Evolutionary conservation across 352 stramenopile genomes (phyloP).

Genomic region (Blastocystis sp.): DNA sequence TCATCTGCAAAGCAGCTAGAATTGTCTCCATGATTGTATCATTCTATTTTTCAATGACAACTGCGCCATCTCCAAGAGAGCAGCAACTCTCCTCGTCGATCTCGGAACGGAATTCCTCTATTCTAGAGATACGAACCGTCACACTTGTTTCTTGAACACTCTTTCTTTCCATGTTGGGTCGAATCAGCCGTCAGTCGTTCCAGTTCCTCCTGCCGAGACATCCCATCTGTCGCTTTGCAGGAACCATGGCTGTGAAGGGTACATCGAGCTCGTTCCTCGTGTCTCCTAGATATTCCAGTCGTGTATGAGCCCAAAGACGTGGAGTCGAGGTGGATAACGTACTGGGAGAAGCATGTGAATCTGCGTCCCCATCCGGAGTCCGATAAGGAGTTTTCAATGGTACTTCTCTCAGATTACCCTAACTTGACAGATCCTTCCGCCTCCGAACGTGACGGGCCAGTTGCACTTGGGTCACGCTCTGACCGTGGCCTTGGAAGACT

Average conservation of each 20-base stretch:
- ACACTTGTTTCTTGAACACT: no score
- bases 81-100: no score
- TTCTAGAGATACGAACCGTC: no score
- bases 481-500: conserved; percentile 85
- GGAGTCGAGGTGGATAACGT: not conserved
- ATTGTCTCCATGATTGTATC: no score
- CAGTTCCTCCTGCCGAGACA: no score
- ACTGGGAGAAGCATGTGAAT: not conserved
- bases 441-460: conserved; percentile 78
- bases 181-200: not conserved
- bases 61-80: no score
- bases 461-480: conserved; percentile 96
- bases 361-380: conserved; percentile 31
- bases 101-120: no score
- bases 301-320: conserved; percentile 18
- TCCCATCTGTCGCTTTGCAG: no score
- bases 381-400: conserved; percentile 27
- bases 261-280: not conserved
- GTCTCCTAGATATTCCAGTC: conserved; percentile 14
- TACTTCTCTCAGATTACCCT: not conserved
- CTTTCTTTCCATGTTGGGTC: not conserved
- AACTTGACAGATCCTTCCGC: conserved; percentile 64
- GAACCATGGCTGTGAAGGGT: no score
- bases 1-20: not conserved
- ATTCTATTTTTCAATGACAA: no score